Conservation (phyloP, 2,329 filamentous ascomycete genomes). For the Neurospora sp. region DNA sequence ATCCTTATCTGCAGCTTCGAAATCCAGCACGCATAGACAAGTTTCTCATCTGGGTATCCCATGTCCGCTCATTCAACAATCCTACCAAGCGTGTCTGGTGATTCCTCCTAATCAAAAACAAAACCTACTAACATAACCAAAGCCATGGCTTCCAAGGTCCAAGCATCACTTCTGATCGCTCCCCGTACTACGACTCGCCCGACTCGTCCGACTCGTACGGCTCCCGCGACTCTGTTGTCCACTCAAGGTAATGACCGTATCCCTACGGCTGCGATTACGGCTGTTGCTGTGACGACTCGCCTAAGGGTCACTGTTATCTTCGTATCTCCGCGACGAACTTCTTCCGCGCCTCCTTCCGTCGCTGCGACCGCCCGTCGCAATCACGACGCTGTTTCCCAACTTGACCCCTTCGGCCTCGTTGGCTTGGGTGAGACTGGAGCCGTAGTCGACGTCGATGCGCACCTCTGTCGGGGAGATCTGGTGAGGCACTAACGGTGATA, state of each 20-base stretch:
- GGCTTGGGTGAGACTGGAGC: slow-evolving; percentile 7
- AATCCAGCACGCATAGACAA: background rate
- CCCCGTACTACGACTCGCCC: background rate
- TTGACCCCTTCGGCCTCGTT: slow-evolving; percentile 5
- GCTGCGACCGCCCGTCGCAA: slow-evolving; percentile 6
- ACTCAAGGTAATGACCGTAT: background rate
- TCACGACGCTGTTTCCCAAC: slow-evolving; percentile 14
- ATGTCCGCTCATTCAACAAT: background rate
- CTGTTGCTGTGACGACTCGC: slow-evolving; percentile 11
- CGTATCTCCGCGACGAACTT: slow-evolving; percentile 1
- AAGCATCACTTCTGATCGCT: background rate
- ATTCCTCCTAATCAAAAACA: background rate
- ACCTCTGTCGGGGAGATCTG: slow-evolving; percentile 7
- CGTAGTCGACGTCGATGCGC: slow-evolving; percentile 14
- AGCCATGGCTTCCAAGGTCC: background rate
- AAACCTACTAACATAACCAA: background rate
- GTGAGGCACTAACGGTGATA: slow-evolving; percentile 1
- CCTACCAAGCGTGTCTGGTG: background rate
- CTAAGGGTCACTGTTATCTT: slow-evolving; percentile 7
- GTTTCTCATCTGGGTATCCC: background rate
- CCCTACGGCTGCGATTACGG: slow-evolving; percentile 6
- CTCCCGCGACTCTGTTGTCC: background rate
- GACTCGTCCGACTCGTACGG: background rate
- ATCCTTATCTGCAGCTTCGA: background rate
- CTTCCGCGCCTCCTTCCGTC: background rate